Evolutionary conservation across 1,284 basidiomycete species (phyloP).

Genomic region (Hemileia vastatrix): DNA sequence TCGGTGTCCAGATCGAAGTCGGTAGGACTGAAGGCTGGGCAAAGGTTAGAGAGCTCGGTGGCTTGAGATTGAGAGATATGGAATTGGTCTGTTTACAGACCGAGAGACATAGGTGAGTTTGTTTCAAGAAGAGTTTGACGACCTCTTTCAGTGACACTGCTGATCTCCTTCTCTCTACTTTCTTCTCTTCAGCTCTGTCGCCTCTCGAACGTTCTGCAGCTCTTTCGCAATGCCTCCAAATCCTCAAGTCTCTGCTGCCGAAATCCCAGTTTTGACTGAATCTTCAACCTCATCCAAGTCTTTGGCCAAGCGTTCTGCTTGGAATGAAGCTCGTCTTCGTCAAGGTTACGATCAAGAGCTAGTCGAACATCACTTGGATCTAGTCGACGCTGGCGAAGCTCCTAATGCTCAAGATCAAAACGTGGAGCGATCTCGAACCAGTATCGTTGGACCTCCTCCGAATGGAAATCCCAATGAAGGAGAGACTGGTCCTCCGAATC

Average conservation of each 20-base stretch:
- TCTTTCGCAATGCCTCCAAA: constrained; percentile 35
- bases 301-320: not conserved
- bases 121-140: too few species aligned
- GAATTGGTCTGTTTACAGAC: constrained; percentile 41
- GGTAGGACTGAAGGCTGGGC: constrained; percentile 34
- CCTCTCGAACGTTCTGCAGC: constrained; percentile 39
- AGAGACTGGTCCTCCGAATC: constrained; percentile 4
- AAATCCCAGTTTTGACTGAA: constrained; percentile 28
- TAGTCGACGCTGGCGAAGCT: constrained; percentile 32
- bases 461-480: not conserved
- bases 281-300: not conserved
- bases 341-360: constrained; percentile 35
- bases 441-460: constrained; percentile 37
- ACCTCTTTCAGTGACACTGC: too few species aligned
- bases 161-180: too few species aligned
- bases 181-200: constrained; percentile 35
- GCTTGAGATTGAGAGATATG: constrained; percentile 40
- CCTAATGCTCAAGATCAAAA: constrained; percentile 34
- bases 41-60: constrained; percentile 31
- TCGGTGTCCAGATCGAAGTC: constrained; percentile 42
- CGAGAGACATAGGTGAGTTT: constrained; percentile 33
- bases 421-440: constrained; percentile 37
- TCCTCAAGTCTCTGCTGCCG: constrained; percentile 27
- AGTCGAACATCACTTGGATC: constrained; percentile 30
- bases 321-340: constrained; percentile 25